Conservation (phyloP, 2,329 filamentous ascomycete species). For the Aspergillus aculeatus region DNA sequence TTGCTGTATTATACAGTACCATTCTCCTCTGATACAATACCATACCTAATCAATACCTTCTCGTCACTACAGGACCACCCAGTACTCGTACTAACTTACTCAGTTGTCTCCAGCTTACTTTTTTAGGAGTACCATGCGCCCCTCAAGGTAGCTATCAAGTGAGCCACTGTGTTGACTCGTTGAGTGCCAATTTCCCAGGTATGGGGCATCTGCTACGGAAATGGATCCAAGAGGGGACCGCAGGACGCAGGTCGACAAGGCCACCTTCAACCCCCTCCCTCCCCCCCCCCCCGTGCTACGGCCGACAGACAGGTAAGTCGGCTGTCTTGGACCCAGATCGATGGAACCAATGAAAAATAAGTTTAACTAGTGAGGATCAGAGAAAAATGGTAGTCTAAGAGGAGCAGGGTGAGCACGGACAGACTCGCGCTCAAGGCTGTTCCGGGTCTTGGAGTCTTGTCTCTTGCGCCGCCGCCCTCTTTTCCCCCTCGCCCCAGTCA, state of each 20-base stretch:
- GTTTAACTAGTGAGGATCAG: conserved; percentile 1
- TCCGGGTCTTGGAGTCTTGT: conserved; percentile 6
- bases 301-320: conserved; percentile 2
- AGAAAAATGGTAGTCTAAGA: not conserved
- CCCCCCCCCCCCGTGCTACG: conserved; percentile 3
- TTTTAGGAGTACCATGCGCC: not conserved
- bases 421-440: conserved; percentile 14
- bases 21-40: not conserved
- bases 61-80: not conserved
- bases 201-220: conserved; percentile 3
- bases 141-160: not conserved
- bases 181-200: conserved; percentile 5
- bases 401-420: conserved; percentile 12
- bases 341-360: conserved; percentile 10
- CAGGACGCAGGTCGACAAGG: not conserved
- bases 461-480: not conserved
- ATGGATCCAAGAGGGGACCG: not conserved
- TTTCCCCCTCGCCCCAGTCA: conserved; percentile 9
- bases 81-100: not conserved
- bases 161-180: not conserved
- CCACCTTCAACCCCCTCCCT: not conserved
- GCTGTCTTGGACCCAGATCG: conserved; percentile 6
- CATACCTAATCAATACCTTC: not conserved
- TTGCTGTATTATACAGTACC: not conserved
- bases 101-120: not conserved